Percentiles rank a stretch among this genome's conserved stretches.
These are phyloP conservation scores for Hypoxylon perforatum DNA, from an alignment of 495 filamentous ascomycete species.

Conservation along the genomic window DNA sequence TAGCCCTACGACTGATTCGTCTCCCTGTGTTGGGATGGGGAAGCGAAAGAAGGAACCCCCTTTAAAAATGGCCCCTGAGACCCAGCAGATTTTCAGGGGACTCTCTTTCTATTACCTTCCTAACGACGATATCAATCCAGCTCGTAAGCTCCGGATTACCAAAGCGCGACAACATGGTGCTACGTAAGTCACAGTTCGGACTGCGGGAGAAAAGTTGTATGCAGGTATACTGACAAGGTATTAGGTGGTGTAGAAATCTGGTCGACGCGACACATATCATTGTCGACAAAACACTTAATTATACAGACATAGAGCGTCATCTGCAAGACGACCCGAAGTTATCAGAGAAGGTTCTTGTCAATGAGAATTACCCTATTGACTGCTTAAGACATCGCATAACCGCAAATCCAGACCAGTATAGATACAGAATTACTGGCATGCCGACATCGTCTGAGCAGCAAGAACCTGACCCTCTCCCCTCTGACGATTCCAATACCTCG, in stretches of 20 bases:
- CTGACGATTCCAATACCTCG: slow-evolving; percentile 36
- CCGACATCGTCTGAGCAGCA: slow-evolving; percentile 12
- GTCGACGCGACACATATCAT: slow-evolving; percentile 75
- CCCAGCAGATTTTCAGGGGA: slow-evolving; percentile 72
- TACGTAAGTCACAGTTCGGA: slow-evolving; percentile 31
- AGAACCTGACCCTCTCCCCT: slow-evolving; percentile 1
- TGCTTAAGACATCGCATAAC: slow-evolving; percentile 73
- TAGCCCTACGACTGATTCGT: slow-evolving; percentile 27
- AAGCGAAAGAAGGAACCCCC: slow-evolving; percentile 63
- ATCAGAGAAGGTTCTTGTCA: slow-evolving; percentile 65
- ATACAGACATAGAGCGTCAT: slow-evolving; percentile 67
- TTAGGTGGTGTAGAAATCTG: slow-evolving; percentile 49
- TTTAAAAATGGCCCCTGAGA: slow-evolving; percentile 62
- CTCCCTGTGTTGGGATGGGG: slow-evolving; percentile 40
- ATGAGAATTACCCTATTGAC: slow-evolving; percentile 82
- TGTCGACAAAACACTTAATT: slow-evolving; percentile 76
- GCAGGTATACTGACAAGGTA: slow-evolving; percentile 6
- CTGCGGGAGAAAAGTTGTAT: neutral
- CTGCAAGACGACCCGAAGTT: slow-evolving; percentile 33
- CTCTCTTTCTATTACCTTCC: slow-evolving; percentile 83
- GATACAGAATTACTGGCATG: slow-evolving; percentile 67
- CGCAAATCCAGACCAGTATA: slow-evolving; percentile 65
- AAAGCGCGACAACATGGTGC: slow-evolving; percentile 83
- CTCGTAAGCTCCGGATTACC: slow-evolving; percentile 75
- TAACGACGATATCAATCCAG: slow-evolving; percentile 74